Conservation (phyloP, 225 moss, liverwort and hornwort genomes). For the Bryum argenteum region DNA sequence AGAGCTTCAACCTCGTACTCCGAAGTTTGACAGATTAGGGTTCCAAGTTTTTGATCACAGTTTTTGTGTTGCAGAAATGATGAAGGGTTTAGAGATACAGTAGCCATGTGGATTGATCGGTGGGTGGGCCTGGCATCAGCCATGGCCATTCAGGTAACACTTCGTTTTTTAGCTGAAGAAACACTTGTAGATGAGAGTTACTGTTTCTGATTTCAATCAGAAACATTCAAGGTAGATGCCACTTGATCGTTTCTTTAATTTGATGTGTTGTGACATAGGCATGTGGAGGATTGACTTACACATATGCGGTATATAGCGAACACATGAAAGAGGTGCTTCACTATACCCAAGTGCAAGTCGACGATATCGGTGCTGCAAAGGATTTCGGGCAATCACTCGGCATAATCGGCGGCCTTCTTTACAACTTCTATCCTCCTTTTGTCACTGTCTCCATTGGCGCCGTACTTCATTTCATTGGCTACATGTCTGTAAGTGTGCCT, state of each 20-base stretch:
- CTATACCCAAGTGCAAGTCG: slow-evolving; percentile 77
- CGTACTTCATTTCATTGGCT: slow-evolving; percentile 68
- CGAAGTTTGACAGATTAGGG: neutral
- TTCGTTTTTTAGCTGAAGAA: too few relatives aligned
- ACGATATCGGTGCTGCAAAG: slow-evolving; percentile 85
- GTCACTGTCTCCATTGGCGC: slow-evolving; percentile 71
- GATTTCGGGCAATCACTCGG: slow-evolving; percentile 84
- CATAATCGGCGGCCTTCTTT: slow-evolving; percentile 79
- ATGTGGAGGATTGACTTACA: slow-evolving; percentile 85
- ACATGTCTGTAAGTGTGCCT: slow-evolving; percentile 57
- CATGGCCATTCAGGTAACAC: slow-evolving; percentile 81
- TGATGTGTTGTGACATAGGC: slow-evolving; percentile 41
- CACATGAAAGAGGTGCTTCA: slow-evolving; percentile 75
- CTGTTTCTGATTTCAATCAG: too few relatives aligned
- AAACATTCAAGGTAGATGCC: too few relatives aligned
- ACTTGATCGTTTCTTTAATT: neutral
- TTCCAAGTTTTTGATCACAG: too few relatives aligned
- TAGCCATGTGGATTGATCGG: slow-evolving; percentile 61
- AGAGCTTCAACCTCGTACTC: too few relatives aligned
- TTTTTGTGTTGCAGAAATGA: neutral
- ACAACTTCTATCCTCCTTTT: slow-evolving; percentile 78
- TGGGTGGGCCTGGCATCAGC: slow-evolving; percentile 86
- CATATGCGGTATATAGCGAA: slow-evolving; percentile 86
- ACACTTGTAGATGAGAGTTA: too few relatives aligned
- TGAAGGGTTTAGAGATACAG: neutral